Conservation (phyloP, 2,329 filamentous ascomycete genomes). For the Verticillium tricorpus region DNA sequence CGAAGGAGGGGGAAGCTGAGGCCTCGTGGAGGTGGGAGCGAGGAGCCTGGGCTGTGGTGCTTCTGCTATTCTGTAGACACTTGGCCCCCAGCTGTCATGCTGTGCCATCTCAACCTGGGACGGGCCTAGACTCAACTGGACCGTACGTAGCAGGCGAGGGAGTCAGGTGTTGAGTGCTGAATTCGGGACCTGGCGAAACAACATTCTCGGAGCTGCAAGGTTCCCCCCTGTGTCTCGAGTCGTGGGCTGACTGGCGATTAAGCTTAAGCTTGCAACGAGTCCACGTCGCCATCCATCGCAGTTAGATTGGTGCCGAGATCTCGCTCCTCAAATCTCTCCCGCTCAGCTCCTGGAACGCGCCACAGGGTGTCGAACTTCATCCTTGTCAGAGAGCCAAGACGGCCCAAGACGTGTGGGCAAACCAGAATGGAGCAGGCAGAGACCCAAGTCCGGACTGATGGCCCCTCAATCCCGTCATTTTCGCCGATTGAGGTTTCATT, state of each 20-base stretch:
- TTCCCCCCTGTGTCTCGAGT: not conserved
- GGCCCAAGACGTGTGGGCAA: not conserved
- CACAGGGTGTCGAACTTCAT: not conserved
- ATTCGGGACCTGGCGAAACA: not conserved
- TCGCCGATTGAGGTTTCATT: not conserved
- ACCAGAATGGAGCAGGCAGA: not conserved
- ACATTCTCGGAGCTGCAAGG: not conserved
- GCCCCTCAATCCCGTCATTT: not conserved
- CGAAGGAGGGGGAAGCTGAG: not conserved
- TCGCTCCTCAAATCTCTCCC: not conserved
- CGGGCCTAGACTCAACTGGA: not conserved
- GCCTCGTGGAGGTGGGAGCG: not conserved
- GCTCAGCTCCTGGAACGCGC: not conserved
- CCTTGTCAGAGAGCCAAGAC: not conserved
- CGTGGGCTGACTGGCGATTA: not conserved
- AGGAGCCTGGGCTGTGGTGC: not conserved
- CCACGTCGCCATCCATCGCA: not conserved
- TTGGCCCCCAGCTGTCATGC: not conserved
- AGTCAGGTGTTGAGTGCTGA: not conserved
- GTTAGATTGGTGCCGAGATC: not conserved
- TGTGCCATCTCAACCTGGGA: not conserved
- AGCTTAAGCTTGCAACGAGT: not conserved
- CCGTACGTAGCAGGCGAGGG: not conserved
- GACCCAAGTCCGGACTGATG: not conserved
- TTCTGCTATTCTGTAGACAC: too few species aligned